Evolutionary conservation across 768 basidiomycete species (phyloP), one percentile per base, ranked within the genome.

Genomic region (Tricholoma bakamatsutake): DNA sequence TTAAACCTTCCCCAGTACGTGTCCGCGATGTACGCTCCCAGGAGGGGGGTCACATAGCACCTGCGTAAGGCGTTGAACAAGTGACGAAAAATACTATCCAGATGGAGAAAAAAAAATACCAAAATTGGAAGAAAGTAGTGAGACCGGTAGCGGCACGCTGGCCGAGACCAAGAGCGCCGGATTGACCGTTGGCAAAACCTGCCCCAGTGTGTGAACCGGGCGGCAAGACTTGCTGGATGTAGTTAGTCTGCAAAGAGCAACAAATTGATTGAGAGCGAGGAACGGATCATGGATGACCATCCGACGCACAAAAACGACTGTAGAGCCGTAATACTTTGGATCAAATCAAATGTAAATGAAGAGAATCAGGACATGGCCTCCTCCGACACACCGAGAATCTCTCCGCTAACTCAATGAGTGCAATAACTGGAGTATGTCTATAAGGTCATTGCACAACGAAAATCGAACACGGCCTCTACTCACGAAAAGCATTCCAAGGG

Each of bases 11-110:
- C 89, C 72, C 80, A 80, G 60, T 83, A 76, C 4, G 84, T 80
- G 66, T 90, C 87, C 13, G 88, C 87, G 52, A 90, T 74, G 62
- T 82, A 89, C 1, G 87, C 88, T 12, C 87, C 87, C 12, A 81
- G 67, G 4, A 90, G 71, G 0, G 88, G 88, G 27, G 80, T 80
- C 49, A 87, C 65, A 56, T 85, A 87, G 46, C 81, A 79, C 83
- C 83, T 84, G 62, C 4, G 6, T 37, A 37, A n/a, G 31, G 33
- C 30, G 37, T 37, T 4, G 5, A 45, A 4, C 28, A 55, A 13
- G 30, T 33, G 30, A 30, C 34, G 13, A 11, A 43, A 17, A 24
- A 37, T 12, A 37, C 24, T 4, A n/a, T 40, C 27, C 12, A 48
- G 8, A 21, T 1, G 15, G 13, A 6, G 33, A 12, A 4, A 21